These are phyloP conservation scores for Penicillium flavigenum DNA, from an alignment of 495 filamentous ascomycete genomes.

Conservation along the genomic window DNA sequence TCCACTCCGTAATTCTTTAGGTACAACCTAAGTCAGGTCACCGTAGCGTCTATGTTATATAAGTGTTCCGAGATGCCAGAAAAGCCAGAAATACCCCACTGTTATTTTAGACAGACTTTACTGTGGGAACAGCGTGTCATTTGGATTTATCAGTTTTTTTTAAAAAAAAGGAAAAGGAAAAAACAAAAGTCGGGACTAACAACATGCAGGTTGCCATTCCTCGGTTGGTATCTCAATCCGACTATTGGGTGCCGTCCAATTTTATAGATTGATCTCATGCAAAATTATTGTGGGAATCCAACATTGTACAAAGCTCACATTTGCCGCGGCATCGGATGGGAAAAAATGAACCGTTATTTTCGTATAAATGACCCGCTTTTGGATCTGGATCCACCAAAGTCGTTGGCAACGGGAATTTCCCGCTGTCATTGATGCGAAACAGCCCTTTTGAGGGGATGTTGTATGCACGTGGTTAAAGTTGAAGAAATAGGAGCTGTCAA, in stretches of 20 bases:
- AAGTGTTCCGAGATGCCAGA: not conserved
- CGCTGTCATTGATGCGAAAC: not conserved
- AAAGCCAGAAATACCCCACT: not conserved
- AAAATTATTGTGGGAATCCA: not conserved
- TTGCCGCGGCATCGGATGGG: not conserved
- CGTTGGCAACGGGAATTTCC: not conserved
- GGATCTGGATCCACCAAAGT: not conserved
- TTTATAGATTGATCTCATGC: not conserved
- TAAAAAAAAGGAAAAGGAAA: not conserved
- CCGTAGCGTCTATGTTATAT: not conserved
- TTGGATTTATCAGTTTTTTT: not conserved
- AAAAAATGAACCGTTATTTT: not conserved
- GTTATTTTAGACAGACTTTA: not conserved
- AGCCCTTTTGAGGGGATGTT: not conserved
- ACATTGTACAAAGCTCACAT: not conserved
- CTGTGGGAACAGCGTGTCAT: not conserved
- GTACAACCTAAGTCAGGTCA: too few relatives aligned
- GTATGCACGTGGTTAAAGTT: not conserved
- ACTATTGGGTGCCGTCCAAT: not conserved
- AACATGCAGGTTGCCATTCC: conserved; percentile 2
- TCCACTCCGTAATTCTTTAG: not conserved
- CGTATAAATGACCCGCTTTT: not conserved
- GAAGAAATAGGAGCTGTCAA: not conserved
- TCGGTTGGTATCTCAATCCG: not conserved
- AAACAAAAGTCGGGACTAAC: not conserved